Base-by-base conservation (phyloP, 208 protist genomes). In the Trypanosoma platydactyli region DNA sequence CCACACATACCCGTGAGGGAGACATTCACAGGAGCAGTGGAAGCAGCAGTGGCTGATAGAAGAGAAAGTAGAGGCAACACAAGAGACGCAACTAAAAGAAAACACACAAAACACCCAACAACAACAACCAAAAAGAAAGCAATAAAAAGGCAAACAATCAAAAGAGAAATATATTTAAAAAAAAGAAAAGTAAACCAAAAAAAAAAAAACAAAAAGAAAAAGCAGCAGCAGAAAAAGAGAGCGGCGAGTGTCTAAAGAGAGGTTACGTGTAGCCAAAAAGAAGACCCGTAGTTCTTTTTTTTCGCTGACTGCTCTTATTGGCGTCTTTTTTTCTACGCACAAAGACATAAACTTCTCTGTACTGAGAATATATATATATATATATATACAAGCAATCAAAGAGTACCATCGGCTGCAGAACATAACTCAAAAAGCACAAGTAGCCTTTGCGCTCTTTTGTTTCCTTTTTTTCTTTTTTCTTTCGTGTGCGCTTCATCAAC, bases 131-230 rank as follows among this genome's bases (percentile, higher is more conserved):
- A 33, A 57, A 42, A 35, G 25, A 56, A 15, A 53, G 55, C 27
- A 66, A 55, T 45, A 45, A 59, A 68, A 68, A 68, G 38, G 57
- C 5, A 41, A 49, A 42, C 15, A 38, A 54, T 5, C 3, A 9
- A 33, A 30, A 29, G 3, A 67, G 13, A 59, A 46, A 46, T n/a
- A 45, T 20, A 20, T 27, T 25, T 48, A 29, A 15, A 51, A 51
- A 57, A 57, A 42, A 56, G 27, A 35, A 55, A 51, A 25, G 38
- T 40, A 45, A 50, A 58, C 24, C 30, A 40, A 46, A n/a, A 51
- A 46, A 33, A 27, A 5, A 51, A 38, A 51, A 63, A 40, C 20
- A n/a, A 51, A 46, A 33, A 27, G 15, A 51, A 38, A 51, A 63
- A 63, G 33, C 24, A 52, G 11, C 24, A 60, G 22, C 5, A 45